Conservation (phyloP, 352 stramenopile genomes). For the Phytophthora pini region DNA sequence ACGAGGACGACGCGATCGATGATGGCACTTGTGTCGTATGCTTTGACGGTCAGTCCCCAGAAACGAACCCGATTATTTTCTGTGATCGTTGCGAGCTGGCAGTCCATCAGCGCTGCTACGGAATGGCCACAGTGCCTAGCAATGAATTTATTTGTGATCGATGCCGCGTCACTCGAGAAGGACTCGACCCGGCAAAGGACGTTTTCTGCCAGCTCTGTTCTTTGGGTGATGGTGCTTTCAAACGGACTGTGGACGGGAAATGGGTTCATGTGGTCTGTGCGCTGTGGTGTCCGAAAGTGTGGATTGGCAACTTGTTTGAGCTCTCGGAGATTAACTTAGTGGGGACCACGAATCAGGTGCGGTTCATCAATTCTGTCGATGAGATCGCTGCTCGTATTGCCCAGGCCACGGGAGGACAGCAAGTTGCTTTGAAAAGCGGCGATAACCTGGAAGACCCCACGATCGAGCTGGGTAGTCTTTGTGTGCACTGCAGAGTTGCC, state of each 20-base stretch:
- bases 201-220: slow-evolving; percentile 90
- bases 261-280: slow-evolving; percentile 91
- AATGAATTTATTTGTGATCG: slow-evolving; percentile 91
- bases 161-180: slow-evolving; percentile 68
- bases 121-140: slow-evolving; percentile 80
- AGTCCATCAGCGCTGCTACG: slow-evolving; percentile 92
- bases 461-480: slow-evolving; percentile 52
- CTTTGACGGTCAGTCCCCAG: slow-evolving; percentile 88
- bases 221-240: slow-evolving; percentile 86
- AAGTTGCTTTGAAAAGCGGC: slow-evolving; percentile 12
- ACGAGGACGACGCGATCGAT: slow-evolving; percentile 69
- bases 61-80: slow-evolving; percentile 91
- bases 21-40: slow-evolving; percentile 91
- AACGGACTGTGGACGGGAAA: slow-evolving; percentile 84
- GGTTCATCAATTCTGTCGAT: slow-evolving; percentile 63
- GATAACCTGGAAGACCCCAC: slow-evolving; percentile 21
- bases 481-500: slow-evolving; percentile 75
- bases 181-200: slow-evolving; percentile 49
- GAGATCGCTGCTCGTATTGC: slow-evolving; percentile 60
- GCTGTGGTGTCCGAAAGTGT: slow-evolving; percentile 89
- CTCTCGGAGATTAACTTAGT: slow-evolving; percentile 84
- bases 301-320: slow-evolving; percentile 82
- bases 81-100: slow-evolving; percentile 90
- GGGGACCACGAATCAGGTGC: slow-evolving; percentile 39
- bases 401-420: slow-evolving; percentile 20